Base-by-base conservation (phyloP, 768 basidiomycete species). In the Sporobolomyces phaffii region DNA sequence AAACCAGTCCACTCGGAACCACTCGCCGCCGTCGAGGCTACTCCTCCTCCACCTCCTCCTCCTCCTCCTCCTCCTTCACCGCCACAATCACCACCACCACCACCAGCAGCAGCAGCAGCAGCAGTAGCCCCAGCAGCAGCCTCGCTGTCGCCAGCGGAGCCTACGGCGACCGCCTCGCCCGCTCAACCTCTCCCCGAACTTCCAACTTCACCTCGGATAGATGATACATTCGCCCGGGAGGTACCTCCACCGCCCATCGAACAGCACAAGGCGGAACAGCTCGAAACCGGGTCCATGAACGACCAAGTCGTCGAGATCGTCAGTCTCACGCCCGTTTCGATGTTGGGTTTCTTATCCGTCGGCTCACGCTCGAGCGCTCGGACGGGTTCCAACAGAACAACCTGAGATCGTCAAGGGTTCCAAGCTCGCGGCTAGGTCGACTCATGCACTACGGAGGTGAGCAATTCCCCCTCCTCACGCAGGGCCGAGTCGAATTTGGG, bases 381-480 rank as follows among this genome's bases (percentile, higher is more conserved):
- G n/a, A 26, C 47, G 47, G 20, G 9, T 48, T 26, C 47, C 47
- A 26, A 49, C 29, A 56, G 34, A 29, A 33, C 24, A 59, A 43
- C 17, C 18, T 57, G 18, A 43, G 20, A 14, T 44, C 91, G 0
- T 94, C 92, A 7, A 89, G 84, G 76, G 91, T 98, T 0, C 94
- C 94, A 20, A 89, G 91, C 0, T 94, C 92, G 0, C 83, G 87
- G 15, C 81, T 98, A 13, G 93, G 91, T 6, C 83, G 93, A 20
- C 75, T 98, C 11, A 89, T 98, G 72, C 94, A 98, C 72, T 97
- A 98, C 65, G 94, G 94, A 73, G 90, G 93, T 87, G 15, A 38
- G n/a, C 28, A 7, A 10, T 3, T 1, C 0, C 10, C 33, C 18
- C 29, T 9, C 5, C 33, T 45, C 1, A n/a, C n/a, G n/a, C n/a